Percentiles rank a stretch among this genome's conserved stretches.
These are phyloP conservation scores for Pseudocercospora macadamiae DNA, from an alignment of 2,329 filamentous ascomycete species.

Conservation along the genomic window DNA sequence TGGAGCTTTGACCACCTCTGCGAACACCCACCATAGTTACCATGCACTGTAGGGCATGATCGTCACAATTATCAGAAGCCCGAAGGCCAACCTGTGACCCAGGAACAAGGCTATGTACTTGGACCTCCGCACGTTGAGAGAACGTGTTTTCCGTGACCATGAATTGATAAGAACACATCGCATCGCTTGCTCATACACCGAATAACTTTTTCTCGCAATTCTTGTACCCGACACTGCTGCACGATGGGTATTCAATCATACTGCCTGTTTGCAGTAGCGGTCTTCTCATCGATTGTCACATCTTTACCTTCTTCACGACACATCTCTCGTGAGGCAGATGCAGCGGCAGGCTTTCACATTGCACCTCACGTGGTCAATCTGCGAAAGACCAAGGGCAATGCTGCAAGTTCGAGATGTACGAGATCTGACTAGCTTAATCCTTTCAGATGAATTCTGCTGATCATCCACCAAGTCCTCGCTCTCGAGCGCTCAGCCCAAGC, in stretches of 20 bases:
- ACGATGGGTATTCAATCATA: neutral
- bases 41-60: neutral
- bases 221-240: neutral
- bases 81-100: neutral
- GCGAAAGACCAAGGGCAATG: neutral
- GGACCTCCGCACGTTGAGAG: neutral
- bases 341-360: neutral
- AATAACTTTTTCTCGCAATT: too few relatives aligned
- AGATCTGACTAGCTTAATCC: neutral
- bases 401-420: constrained; percentile 1
- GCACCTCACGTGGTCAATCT: neutral
- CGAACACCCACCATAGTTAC: neutral
- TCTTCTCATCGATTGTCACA: neutral
- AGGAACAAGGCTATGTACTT: neutral
- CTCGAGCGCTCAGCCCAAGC: neutral
- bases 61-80: neutral
- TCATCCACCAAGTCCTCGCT: neutral
- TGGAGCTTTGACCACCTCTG: neutral
- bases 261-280: neutral
- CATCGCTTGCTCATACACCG: neutral
- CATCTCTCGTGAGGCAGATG: neutral
- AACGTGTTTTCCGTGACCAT: neutral
- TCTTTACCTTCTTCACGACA: neutral
- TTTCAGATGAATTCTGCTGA: too few relatives aligned
- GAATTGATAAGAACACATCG: neutral